Percentiles rank a stretch among this genome's conserved stretches.
Evolutionary conservation across 352 stramenopile genomes (phyloP).

Genomic region (Phytophthora ramorum): DNA sequence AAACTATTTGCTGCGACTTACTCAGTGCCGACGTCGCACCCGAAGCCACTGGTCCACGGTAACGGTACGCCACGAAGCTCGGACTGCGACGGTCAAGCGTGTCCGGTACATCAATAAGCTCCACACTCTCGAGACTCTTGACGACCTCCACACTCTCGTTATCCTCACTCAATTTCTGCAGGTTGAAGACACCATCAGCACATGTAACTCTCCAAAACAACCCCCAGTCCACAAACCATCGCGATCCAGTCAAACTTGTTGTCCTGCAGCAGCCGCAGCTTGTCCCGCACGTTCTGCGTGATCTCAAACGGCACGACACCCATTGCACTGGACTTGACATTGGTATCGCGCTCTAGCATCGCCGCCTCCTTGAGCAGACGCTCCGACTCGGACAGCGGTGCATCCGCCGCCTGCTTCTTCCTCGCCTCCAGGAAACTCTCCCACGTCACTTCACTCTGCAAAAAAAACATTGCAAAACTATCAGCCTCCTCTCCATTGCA

Average conservation of each 20-base stretch:
- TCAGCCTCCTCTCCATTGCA: background rate
- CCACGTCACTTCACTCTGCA: slow-evolving; percentile 80
- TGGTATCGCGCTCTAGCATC: slow-evolving; percentile 82
- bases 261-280: slow-evolving; percentile 79
- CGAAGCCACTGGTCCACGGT: slow-evolving; percentile 47
- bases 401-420: slow-evolving; percentile 75
- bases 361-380: slow-evolving; percentile 82
- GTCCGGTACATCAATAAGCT: slow-evolving; percentile 66
- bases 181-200: slow-evolving; percentile 3
- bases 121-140: slow-evolving; percentile 79
- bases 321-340: slow-evolving; percentile 91
- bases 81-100: slow-evolving; percentile 69
- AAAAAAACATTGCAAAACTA: slow-evolving; percentile 1
- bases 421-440: slow-evolving; percentile 76
- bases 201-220: background rate
- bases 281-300: slow-evolving; percentile 82
- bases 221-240: slow-evolving; percentile 52
- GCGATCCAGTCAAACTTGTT: slow-evolving; percentile 90
- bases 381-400: slow-evolving; percentile 88
- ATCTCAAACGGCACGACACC: slow-evolving; percentile 88
- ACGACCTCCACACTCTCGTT: slow-evolving; percentile 81
- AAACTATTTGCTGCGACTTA: slow-evolving; percentile 30
- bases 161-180: slow-evolving; percentile 79
- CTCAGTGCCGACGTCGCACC: slow-evolving; percentile 40
- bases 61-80: slow-evolving; percentile 85